Evolutionary conservation across 2,329 filamentous ascomycete species (phyloP).

Genomic region (Plenodomus biglobosus): DNA sequence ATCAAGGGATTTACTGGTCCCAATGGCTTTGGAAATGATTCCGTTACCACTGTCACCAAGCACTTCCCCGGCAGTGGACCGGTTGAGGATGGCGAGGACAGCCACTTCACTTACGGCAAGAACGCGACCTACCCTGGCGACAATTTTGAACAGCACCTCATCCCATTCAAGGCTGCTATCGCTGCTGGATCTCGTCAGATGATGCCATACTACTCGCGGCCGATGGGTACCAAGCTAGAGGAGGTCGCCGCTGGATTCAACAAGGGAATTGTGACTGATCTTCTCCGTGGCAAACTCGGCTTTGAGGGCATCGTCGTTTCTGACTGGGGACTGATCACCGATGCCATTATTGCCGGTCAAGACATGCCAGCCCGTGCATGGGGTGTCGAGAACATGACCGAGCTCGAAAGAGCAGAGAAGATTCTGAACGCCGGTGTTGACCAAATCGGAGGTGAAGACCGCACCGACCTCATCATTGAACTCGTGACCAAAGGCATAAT

Average conservation of each 20-base stretch:
- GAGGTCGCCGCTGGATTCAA: constrained; percentile 56
- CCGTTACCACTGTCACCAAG: constrained; percentile 55
- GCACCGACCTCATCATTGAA: constrained; percentile 54
- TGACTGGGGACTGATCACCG: constrained; percentile 58
- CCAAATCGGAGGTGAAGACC: constrained; percentile 55
- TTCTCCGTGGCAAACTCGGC: constrained; percentile 52
- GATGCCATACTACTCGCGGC: constrained; percentile 56
- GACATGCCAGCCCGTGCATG: constrained; percentile 54
- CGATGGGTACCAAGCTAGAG: constrained; percentile 52
- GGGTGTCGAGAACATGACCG: constrained; percentile 53
- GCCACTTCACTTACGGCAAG: constrained; percentile 57
- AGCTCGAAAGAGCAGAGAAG: constrained; percentile 46
- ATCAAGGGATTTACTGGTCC: constrained; percentile 53
- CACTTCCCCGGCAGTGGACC: constrained; percentile 58
- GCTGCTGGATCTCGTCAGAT: constrained; percentile 54
- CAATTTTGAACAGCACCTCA: constrained; percentile 55
- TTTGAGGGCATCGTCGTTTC: constrained; percentile 57
- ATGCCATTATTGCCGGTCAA: constrained; percentile 47
- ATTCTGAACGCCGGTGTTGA: constrained; percentile 56
- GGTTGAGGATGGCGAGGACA: constrained; percentile 54
- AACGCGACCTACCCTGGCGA: constrained; percentile 54
- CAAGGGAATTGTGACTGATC: constrained; percentile 54
- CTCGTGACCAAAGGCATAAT: constrained; percentile 48
- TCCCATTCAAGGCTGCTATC: constrained; percentile 55
- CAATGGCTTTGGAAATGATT: constrained; percentile 47